Evolutionary conservation across 192 early-diverging fungal species (phyloP), one percentile per base, ranked within the genome.

Genomic region (Umbelopsis ramanniana): DNA sequence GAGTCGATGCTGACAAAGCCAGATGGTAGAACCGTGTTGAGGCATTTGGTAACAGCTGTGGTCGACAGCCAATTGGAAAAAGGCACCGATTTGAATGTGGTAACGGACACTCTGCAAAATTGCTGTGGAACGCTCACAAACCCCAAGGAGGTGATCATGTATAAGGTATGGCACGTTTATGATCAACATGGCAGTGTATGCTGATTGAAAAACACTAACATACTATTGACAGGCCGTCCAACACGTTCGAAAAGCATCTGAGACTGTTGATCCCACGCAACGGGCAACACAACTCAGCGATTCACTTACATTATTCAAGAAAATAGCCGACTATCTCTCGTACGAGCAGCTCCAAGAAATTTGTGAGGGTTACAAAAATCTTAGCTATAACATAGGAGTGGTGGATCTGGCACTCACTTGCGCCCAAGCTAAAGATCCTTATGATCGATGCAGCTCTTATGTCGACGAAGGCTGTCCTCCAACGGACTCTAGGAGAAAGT

Each of bases 351-450:
- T 63, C 1, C 24, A 63, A 37, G 57, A 63, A 35, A 63, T 63
- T 4, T 63, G 57, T 35, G 57, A 63, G 14, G 57, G 33, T 29
- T 63, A 63, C 33, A 63, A 63, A 37, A 63, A 63, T 70, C 7
- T 74, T 85, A 40, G 81, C 74, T 21, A 91, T 91, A 75, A 82
- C 87, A 4, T 70, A 67, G 83, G 85, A 0, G 86, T 83, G 24
- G 84, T 82, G 33, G 76, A 86, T 29, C 68, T 90, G 63, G 80
- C 89, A 2, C 73, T 91, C 60, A 79, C 81, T 0, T 89, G 87
- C 40, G 89, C 89, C 3, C 73, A 73, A 57, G 86, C 84, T 52
- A 73, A 81, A 4, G 90, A 91, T 52, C 87, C 89, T 2, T 71
- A 74, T 14, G 83, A 90, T 75, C 76, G 79, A n/a, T 88, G 86